A percentile compares a stretch with the other conserved stretches of the same genome.
These are phyloP conservation scores for Paracoccidioides lutzii DNA, from an alignment of 2,329 filamentous ascomycete genomes.

Conservation along the genomic window DNA sequence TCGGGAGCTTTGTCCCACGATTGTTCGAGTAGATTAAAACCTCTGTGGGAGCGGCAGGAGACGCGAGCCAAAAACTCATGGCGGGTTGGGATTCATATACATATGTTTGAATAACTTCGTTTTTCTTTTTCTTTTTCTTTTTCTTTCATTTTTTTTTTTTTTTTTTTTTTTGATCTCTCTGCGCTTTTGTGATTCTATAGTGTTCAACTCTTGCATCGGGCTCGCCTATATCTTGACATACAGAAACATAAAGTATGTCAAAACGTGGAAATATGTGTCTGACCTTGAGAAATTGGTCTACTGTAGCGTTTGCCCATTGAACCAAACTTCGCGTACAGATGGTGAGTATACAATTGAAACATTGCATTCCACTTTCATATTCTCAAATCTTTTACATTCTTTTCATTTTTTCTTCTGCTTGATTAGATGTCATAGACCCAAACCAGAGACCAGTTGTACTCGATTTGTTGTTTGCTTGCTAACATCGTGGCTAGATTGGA, in stretches of 20 bases:
- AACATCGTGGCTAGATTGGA: neutral
- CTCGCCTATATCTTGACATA: neutral
- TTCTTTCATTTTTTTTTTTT: neutral
- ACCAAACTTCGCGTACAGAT: too few relatives aligned
- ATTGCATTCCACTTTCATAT: too few relatives aligned
- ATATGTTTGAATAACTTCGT: neutral
- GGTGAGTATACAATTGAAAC: too few relatives aligned
- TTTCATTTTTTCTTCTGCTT: neutral
- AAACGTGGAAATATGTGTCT: neutral
- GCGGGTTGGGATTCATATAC: neutral
- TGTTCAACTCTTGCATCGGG: neutral
- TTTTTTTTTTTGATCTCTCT: neutral
- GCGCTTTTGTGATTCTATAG: neutral
- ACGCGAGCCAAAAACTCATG: neutral
- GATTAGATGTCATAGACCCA: neutral
- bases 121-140: neutral
- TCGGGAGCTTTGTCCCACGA: neutral
- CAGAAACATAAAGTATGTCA: neutral
- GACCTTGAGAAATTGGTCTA: too few relatives aligned
- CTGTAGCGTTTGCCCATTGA: too few relatives aligned
- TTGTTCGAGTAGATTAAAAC: too few relatives aligned
- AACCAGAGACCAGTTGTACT: neutral
- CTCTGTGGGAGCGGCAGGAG: neutral
- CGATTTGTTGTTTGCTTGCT: constrained; percentile 1
- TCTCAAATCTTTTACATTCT: too few relatives aligned